Evolutionary conservation across 2,329 filamentous ascomycete species (phyloP).

Genomic region (Dactylellina leptospora): DNA sequence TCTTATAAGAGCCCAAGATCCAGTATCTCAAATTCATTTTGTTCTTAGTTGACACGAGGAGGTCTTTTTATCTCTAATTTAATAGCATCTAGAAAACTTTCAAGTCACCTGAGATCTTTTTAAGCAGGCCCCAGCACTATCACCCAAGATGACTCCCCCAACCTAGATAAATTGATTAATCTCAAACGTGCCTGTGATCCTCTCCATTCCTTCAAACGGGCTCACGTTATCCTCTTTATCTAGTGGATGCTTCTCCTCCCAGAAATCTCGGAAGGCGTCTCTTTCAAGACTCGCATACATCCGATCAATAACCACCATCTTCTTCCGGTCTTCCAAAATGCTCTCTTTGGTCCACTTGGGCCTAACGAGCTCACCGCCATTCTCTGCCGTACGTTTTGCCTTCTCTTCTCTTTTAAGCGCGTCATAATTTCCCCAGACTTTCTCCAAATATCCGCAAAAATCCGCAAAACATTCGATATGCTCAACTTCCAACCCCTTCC

Average conservation of each 20-base stretch:
- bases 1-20: too few species aligned
- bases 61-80: too few species aligned
- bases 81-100: too few species aligned
- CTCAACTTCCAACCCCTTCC: constrained; percentile 10
- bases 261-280: constrained; percentile 23
- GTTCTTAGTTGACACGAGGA: too few species aligned
- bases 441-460: constrained; percentile 2
- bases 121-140: too few species aligned
- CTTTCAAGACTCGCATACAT: constrained; percentile 34
- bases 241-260: constrained; percentile 4
- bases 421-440: constrained; percentile 14
- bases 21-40: too few species aligned
- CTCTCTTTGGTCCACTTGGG: background rate
- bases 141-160: too few species aligned
- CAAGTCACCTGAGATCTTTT: too few species aligned
- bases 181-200: background rate
- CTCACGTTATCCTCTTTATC: background rate
- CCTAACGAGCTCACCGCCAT: too few species aligned
- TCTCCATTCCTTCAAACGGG: background rate
- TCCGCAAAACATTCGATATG: constrained; percentile 15
- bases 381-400: background rate
- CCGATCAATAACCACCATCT: constrained; percentile 10
- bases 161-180: background rate
- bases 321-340: background rate
- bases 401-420: background rate